Conservation (phyloP, 208 protist genomes). For the Wallacemonas collosoma region DNA sequence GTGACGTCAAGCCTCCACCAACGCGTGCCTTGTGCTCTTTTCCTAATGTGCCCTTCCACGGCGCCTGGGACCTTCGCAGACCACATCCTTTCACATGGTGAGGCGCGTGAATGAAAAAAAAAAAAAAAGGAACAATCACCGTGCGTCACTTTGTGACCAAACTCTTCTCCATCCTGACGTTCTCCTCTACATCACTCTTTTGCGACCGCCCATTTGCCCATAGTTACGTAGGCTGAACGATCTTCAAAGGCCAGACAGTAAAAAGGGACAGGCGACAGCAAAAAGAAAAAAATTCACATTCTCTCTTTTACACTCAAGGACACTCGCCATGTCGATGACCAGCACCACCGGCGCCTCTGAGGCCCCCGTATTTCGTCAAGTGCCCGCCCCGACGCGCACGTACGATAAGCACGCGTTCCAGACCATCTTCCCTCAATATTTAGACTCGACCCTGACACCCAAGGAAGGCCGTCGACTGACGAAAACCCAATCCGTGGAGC, state of each 20-base stretch:
- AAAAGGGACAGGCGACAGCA: not conserved
- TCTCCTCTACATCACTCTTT: too few relatives aligned
- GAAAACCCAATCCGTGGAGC: slow-evolving; percentile 59
- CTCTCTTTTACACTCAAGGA: not conserved
- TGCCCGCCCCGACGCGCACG: slow-evolving; percentile 20
- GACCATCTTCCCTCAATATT: slow-evolving; percentile 87
- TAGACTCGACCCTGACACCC: slow-evolving; percentile 74
- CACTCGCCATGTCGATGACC: not conserved
- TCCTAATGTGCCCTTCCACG: too few relatives aligned
- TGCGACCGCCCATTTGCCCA: too few relatives aligned
- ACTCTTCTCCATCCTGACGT: too few relatives aligned
- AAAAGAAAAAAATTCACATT: not conserved
- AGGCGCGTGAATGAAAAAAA: too few relatives aligned
- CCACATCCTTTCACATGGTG: too few relatives aligned
- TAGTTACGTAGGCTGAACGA: too few relatives aligned
- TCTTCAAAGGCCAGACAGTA: too few relatives aligned
- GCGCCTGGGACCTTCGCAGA: too few relatives aligned
- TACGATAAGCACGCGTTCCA: slow-evolving; percentile 79
- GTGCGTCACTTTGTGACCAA: too few relatives aligned
- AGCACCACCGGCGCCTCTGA: not conserved
- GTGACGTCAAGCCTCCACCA: too few relatives aligned
- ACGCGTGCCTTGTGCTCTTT: too few relatives aligned
- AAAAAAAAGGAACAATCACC: not conserved
- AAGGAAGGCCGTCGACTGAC: slow-evolving; percentile 79
- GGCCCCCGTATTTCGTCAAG: slow-evolving; percentile 16